Evolutionary conservation across 331 rosid genomes (phyloP), one percentile per base, ranked within the genome.

Genomic region (Rhamnella rubrinervis): DNA sequence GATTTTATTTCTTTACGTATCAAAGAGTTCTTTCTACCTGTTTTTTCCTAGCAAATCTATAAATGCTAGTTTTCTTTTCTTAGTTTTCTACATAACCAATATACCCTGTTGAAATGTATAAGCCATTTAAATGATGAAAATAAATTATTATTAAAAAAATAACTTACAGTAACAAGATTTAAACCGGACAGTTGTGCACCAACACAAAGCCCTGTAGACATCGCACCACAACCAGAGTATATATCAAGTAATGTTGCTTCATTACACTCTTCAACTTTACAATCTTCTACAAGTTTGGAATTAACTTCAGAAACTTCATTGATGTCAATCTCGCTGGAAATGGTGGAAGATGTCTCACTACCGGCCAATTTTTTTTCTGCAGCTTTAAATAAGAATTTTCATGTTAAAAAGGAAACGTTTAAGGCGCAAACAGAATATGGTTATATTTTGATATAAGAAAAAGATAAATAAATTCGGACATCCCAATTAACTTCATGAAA

Each of bases 211-310:
- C 97, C 97, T 26, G 93, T 91, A 14, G 96, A 91, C 97, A 91
- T 91, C 3, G 89, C 97, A 15, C 97, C 97, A 59, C 97, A 91
- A 39, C 96, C 97, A 46, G 87, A 81, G 57, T 91, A 91, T 37
- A 91, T 73, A 65, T 91, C 97, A 3, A 91, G 73, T 7, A 88
- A 55, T n/a, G 66, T 63, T n/a, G 84, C 31, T 59, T 91, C 71
- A 61, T 81, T 78, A 31, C 59, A 35, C 46, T 28, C 77, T 40
- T 74, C 65, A 39, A 41, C 53, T 18, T 60, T 53, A 52, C 20
- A 38, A 20, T 15, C 77, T 35, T 61, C 76, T 23, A 37, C 68
- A 21, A 23, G 50, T 65, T 76, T 53, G 9, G 75, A 80, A 60
- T 72, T 78, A 19, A 63, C 84, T 57, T 75, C 87, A 41, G 37